Base-by-base conservation (phyloP, 2,329 filamentous ascomycete genomes). In the Juglanconis oblonga region DNA sequence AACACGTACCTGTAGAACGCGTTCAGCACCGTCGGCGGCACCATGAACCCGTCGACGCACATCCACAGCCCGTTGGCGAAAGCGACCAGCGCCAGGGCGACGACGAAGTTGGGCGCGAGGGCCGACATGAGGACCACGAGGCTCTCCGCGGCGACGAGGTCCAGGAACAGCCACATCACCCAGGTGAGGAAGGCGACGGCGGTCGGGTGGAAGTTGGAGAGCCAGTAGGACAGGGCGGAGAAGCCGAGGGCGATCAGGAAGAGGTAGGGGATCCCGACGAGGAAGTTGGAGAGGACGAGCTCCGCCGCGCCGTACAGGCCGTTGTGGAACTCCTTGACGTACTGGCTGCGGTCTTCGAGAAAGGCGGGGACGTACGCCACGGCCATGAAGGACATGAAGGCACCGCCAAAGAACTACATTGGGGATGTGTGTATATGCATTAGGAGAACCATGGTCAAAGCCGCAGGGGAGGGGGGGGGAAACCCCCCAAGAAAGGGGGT, bases 11-110 rank as follows among this genome's bases (percentile, higher is more conserved):
- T 85, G 86, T 90, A 96, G 67, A 96, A 96, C 2, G 83, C 84
- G 72, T 96, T 96, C 45, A 96, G 80, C 2, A 87, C 83, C 1
- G 78, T 83, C 3, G 87, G 85, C 3, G 85, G 82, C 1, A 96
- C 91, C 72, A 96, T 81, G 76, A 96, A 96, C 0, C 92, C 92
- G 55, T 88, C 86, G 1, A 94, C 90, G 55, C 84, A 87, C 91
- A 96, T 96, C 91, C 91, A 96, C 6, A 96, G 78, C 0, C 91
- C 92, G 73, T 96, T 96, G 29, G 90, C 88, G 69, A 96, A 96
- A 0, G 92, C 91, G 0, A 90, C 89, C 2, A 92, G 78, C 0
- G 92, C 91, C 0, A 96, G 83, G 0, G 90, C 80, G 49, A 94
- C 83, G 53, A 96, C 91, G 65, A 96, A 96, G 63, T 87, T 88